Base-by-base conservation (phyloP, 257 asterid species). In the Lavandula angustifolia region DNA sequence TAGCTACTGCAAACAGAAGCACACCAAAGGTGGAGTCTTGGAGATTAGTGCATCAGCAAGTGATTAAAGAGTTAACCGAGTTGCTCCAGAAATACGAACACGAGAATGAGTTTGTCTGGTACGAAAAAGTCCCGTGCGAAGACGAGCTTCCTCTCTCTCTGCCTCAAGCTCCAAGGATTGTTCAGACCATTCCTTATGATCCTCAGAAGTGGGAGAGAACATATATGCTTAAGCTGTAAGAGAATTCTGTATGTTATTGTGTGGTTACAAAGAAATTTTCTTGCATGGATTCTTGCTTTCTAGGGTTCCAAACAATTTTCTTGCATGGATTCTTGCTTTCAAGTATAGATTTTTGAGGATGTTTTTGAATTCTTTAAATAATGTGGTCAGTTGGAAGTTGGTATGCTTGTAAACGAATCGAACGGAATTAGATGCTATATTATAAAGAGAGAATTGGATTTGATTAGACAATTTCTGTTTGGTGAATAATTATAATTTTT, bases 91-190 rank as follows among this genome's bases (percentile, higher is more conserved):
- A 83, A 66, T 85, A 71, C n/a, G 83, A 85, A 68, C 80, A 66
- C 3, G 94, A 88, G 69, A 88, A 88, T 17, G 84, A 82, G 31
- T 75, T 85, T 10, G 86, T 85, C 3, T 82, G 87, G 91, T 78
- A 60, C 2, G 82, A 85, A 42, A 88, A 80, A 62, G 41, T 78
- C 61, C 79, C 79, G n/a, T 16, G 1, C 31, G 18, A 58, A 0
- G 69, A 55, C 3, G 82, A 80, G 18, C 51, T 88, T 49, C 84
- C 85, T 4, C 42, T 4, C 42, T 37, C 41, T 37, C 14, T 29
- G 11, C 87, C 91, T 17, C 77, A 58, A 53, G 61, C 76, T 10
- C 65, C 67, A 16, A 88, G 81, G 76, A 77, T 85, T 65, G 94
- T 73, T 33, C 75, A 64, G 49, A 49, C 27, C 64, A 60, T 83